Conservation (phyloP, 495 filamentous ascomycete genomes). For the Aspergillus biplanus region DNA sequence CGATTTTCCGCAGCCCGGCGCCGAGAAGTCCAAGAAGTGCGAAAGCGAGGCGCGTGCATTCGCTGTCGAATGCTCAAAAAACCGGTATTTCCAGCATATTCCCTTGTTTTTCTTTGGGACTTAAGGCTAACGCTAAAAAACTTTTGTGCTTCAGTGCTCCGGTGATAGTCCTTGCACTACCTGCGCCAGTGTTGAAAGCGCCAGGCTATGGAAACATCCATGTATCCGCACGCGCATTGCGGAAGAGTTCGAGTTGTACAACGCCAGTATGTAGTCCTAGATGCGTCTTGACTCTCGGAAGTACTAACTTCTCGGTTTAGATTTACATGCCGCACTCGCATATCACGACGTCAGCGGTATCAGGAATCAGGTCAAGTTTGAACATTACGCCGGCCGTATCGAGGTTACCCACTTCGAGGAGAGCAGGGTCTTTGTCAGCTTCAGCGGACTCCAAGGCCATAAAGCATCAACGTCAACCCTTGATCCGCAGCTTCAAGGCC, state of each 20-base stretch:
- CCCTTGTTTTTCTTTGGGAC: neutral
- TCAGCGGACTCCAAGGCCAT: conserved; percentile 54
- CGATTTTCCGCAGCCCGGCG: conserved; percentile 69
- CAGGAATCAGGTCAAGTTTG: conserved; percentile 58
- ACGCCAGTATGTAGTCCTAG: conserved; percentile 52
- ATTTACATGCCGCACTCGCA: conserved; percentile 68
- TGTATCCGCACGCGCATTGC: conserved; percentile 78
- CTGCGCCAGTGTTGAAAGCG: conserved; percentile 76
- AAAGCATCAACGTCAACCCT: conserved; percentile 49
- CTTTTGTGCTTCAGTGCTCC: conserved; percentile 56
- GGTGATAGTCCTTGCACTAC: conserved; percentile 78
- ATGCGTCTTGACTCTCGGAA: neutral
- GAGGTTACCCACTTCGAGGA: conserved; percentile 73
- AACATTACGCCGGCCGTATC: conserved; percentile 61
- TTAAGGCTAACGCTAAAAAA: neutral
- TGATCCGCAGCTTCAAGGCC: conserved; percentile 57
- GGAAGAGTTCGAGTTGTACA: conserved; percentile 74
- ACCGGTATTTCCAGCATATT: conserved; percentile 48
- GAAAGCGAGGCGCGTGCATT: conserved; percentile 82
- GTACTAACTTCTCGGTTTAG: conserved; percentile 33
- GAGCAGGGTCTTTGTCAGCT: conserved; percentile 53
- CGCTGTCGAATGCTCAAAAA: conserved; percentile 87
- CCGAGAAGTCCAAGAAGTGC: conserved; percentile 78
- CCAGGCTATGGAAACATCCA: conserved; percentile 77
- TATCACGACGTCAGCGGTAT: conserved; percentile 65